Evolutionary conservation across 2,329 filamentous ascomycete genomes (phyloP), one percentile per base, ranked within the genome.

Genomic region (Camptophora hylomeconis): DNA sequence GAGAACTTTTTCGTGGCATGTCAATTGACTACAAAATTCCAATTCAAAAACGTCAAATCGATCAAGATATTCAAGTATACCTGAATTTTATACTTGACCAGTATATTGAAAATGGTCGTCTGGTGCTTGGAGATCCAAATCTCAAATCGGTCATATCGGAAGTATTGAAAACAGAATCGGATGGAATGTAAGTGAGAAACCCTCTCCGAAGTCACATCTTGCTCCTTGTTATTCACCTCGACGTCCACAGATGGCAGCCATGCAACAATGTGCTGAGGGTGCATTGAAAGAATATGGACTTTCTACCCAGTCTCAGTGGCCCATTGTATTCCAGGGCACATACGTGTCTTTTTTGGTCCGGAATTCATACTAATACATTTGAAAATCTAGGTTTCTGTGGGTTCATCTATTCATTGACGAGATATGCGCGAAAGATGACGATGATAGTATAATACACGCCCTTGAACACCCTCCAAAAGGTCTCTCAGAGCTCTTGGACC

Each of bases 361-460:
- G n/a, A n/a, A n/a, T n/a, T n/a, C n/a, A n/a, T n/a, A n/a, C n/a
- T n/a, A n/a, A n/a, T n/a, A 8, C n/a, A 12, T 11, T 24, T 18
- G 7, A 18, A 17, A n/a, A 12, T 17, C 11, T 16, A 39, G 41
- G 41, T 41, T 44, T 19, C 40, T 44, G 7, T 44, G 38, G 40
- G 27, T 29, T 5, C 14, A 26, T 24, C 34, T 44, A 22, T 32
- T 32, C 14, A 37, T 44, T 4, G 33, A 41, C 24, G 37, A 38
- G 10, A 26, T 44, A 10, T 44, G 41, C 14, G 11, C 26, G n/a
- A 32, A 36, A 28, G 17, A 13, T n/a, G 29, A 33, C 12, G 40
- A 44, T 14, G 16, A 37, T 3, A 34, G 30, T 2, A 44, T 44
- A 12, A n/a, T 41, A 2, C 16, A 36, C 15, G 36, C 40, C 12